Percentiles rank a stretch among this genome's conserved stretches.
Evolutionary conservation across 176 grass and related monocot species (phyloP).

Genomic region (Saccharum officinarum): DNA sequence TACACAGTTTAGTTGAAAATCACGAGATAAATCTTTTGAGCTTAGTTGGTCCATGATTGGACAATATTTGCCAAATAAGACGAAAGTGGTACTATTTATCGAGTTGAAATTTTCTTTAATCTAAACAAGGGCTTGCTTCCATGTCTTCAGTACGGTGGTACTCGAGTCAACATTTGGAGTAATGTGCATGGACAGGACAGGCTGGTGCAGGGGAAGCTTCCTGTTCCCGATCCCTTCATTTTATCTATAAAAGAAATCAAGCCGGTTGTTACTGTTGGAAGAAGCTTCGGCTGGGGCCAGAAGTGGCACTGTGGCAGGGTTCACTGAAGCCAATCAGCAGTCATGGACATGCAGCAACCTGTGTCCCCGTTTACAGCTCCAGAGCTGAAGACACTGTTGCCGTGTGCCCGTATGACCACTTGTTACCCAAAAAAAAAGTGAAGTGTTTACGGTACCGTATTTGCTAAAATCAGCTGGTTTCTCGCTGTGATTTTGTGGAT

Average conservation of each 20-base stretch:
- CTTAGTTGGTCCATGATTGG: too few relatives aligned
- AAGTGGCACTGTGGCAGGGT: too few relatives aligned
- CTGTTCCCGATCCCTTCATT: neutral
- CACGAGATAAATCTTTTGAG: too few relatives aligned
- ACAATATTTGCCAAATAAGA: too few relatives aligned
- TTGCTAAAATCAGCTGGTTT: neutral
- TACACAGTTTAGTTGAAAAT: too few relatives aligned
- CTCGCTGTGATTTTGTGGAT: neutral
- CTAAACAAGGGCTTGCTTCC: too few relatives aligned
- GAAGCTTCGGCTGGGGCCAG: constrained; percentile 29
- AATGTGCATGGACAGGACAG: neutral
- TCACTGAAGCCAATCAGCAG: constrained; percentile 7
- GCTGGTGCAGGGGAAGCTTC: neutral
- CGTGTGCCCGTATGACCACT: neutral
- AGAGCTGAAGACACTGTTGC: too few relatives aligned
- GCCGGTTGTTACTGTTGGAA: constrained; percentile 1
- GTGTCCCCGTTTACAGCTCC: constrained; percentile 6
- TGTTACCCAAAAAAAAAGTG: neutral
- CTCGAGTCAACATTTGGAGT: constrained; percentile 6
- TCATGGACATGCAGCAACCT: constrained; percentile 24
- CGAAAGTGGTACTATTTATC: too few relatives aligned
- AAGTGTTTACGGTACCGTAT: neutral
- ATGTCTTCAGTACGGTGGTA: neutral
- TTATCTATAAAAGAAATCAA: neutral
- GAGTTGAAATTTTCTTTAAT: too few relatives aligned